These are phyloP conservation scores for grape (Vitis vinifera) DNA, from an alignment of 164 flowering plant species.

Conservation along the genomic window DNA sequence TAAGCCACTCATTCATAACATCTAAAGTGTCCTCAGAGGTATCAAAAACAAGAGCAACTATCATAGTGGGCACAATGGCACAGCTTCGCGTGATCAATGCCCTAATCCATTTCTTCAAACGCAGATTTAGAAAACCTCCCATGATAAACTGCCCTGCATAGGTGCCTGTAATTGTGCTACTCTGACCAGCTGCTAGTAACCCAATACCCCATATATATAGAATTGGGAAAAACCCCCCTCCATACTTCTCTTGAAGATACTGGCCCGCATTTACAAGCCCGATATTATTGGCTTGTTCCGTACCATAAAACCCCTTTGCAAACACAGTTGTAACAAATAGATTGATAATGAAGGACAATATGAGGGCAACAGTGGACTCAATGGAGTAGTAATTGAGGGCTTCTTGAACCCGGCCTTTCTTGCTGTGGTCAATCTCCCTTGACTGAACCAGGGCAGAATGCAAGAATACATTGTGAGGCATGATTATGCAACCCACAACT, in stretches of 20 bases:
- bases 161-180: constrained; percentile 78
- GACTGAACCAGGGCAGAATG: constrained; percentile 81
- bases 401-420: constrained; percentile 56
- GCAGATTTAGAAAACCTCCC: constrained; percentile 67
- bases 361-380: constrained; percentile 59
- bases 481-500: constrained; percentile 71
- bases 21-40: constrained; percentile 52
- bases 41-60: constrained; percentile 64
- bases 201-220: constrained; percentile 75
- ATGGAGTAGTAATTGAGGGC: constrained; percentile 64
- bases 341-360: constrained; percentile 59
- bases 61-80: constrained; percentile 68
- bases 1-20: constrained; percentile 69
- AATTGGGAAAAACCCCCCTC: constrained; percentile 64
- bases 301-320: constrained; percentile 65
- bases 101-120: constrained; percentile 66
- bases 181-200: constrained; percentile 73
- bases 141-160: constrained; percentile 82
- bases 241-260: constrained; percentile 66
- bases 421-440: constrained; percentile 48
- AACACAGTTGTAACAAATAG: constrained; percentile 68
- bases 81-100: constrained; percentile 69
- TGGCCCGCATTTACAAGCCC: constrained; percentile 76
- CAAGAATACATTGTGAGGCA: constrained; percentile 75
- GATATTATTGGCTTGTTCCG: constrained; percentile 45